Base-by-base conservation (phyloP, 257 asterid genomes). In the Misopates orontium region DNA sequence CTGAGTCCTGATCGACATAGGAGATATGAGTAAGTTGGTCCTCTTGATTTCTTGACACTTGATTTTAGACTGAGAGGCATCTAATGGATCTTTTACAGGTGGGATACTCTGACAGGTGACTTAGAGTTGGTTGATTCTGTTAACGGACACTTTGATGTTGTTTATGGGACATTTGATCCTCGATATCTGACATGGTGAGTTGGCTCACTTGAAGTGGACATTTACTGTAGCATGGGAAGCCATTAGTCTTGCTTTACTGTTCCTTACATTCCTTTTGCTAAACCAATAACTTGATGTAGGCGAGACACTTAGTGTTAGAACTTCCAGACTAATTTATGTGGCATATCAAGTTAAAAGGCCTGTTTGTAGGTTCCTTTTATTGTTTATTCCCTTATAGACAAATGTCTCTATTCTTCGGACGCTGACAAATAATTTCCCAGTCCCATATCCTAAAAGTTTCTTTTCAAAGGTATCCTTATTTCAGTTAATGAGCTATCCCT, bases 71-170 rank as follows among this genome's bases (percentile, higher is more conserved):
- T 32, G 52, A 59, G 62, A 72, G 60, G 70, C 36, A 44, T 70
- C 78, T 79, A 51, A 88, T 66, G 53, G 62, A 54, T 73, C 75
- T 75, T 77, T 63, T 78, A 70, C 84, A 94, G 99, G 88, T 94
- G 99, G 99, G 99, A 94, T 77, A 66, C 96, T 55, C 77, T 94
- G 78, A 94, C 95, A 60, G 87, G 93, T 60, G 98, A 94, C 78
- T 71, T 94, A 85, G 96, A 94, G 88, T 74, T 94, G 80, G 54
- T 94, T 77, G 96, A 88, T 70, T 83, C 96, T 49, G 50, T 86
- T 52, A 73, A 81, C 68, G 96, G 99, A 22, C 96, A 90, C 76
- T 84, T 66, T 66, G 96, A 94, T 76, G 95, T 94, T 67, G 85
- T 94, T 20, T 90, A 88, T 84, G 99, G 99, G 78, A 83, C 77